Evolutionary conservation across 2,329 filamentous ascomycete species (phyloP), one percentile per base, ranked within the genome.

Genomic region (Trichophaea hybrida): DNA sequence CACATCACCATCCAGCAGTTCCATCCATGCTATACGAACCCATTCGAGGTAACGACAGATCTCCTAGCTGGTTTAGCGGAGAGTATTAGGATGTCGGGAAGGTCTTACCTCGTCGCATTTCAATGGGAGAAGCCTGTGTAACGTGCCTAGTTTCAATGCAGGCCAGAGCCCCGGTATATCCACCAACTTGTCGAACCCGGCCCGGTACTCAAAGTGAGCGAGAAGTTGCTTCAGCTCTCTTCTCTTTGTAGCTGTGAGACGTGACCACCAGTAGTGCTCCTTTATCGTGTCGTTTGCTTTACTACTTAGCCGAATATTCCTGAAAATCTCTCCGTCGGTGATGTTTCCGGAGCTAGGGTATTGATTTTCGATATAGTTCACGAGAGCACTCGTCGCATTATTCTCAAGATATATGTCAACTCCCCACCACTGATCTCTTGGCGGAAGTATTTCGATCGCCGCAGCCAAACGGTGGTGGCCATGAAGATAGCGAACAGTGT

Each of bases 31-130:
- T 17, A 49, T 49, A 8, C 46, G 46, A 17, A 49, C 17, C 46
- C 46, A 49, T 49, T 49, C 46, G 17, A 49, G 46, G 15, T 49
- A 49, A 24, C 46, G 46, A 17, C 7, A 15, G 15, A 49, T 49
- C 17, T 49, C 46, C 46, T 49, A 15, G 17, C 17, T 49, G 7
- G 10, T 7, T 49, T 68, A 73, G 61, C 59, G 65, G 38, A 64
- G 51, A 54, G 54, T 59, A 59, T 51, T 59, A 58, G 52, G 43
- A 38, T 40, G 38, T 38, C 24, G 58, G 54, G 59, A 63, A 55
- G 37, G 61, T 68, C 67, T 64, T 65, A 73, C 69, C 60, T 73
- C 65, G 58, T 71, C 63, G 59, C 65, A 71, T 59, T 68, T 68
- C n/a, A 69, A 57, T 1, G 66, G 65, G 44, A 73, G 62, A 40